Base-by-base conservation (phyloP, 1,284 basidiomycete species). In the Malassezia nana region DNA sequence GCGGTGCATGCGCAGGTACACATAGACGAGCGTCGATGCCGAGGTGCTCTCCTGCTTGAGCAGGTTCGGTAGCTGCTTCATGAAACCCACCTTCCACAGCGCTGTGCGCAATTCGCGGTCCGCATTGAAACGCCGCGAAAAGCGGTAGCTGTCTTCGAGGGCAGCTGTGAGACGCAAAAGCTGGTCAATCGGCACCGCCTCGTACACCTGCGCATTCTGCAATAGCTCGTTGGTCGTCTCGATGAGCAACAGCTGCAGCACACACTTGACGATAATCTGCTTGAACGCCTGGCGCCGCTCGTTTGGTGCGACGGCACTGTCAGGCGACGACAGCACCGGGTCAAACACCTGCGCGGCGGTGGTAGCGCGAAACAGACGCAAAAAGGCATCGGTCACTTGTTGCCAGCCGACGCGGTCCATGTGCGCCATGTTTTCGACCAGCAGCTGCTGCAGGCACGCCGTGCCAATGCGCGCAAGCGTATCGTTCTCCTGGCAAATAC, bases 231-330 rank as follows among this genome's bases (percentile, higher is more conserved):
- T 89, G 6, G 90, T 92, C 16, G 89, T 98, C 77, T 99, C 94
- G 67, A 99, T 98, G 40, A 99, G 81, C 49, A 98, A 79, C 16
- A 99, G 78, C 72, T 99, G 94, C 29, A 99, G 81, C 25, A 99
- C 94, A 75, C 94, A 99, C 84, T 98, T 98, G 67, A 98, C 90
- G 63, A 99, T 98, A 75, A 99, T 96, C 76, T 98, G 92, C 74
- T 91, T 89, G 82, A 99, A 99, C 49, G 89, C 84, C 31, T 87
- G 82, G 20, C 89, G 84, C 53, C 94, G 83, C 64, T 89, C 87
- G 2, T 49, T 16, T 7, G 65, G 57, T 15, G 63, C 58, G 29
- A 51, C 43, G 13, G 50, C 50, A 10, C 43, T 50, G 68, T 94
- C 89, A 6, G 43, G 42, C 20, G 84, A 78, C 52, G 70, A 55